phyloP scores from a whole-genome alignment of 306 rosid species.

The Vicia sativa region DNA sequence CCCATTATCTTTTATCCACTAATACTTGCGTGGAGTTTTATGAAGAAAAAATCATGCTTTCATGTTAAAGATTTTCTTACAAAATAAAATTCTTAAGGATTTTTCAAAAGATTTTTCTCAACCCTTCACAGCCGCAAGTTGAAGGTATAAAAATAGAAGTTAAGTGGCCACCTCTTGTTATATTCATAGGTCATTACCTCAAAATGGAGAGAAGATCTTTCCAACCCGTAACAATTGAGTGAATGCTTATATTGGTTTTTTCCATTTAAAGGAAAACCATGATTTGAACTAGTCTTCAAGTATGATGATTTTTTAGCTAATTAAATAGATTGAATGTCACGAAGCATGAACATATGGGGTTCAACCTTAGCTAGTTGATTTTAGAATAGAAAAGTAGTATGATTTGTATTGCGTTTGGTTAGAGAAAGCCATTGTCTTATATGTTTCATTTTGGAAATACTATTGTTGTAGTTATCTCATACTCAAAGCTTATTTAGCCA shows the following conservation, averaged over 20 bases:
- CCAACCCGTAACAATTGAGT: constrained; percentile 54
- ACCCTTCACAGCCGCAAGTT: constrained; percentile 41
- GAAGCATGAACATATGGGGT: background rate
- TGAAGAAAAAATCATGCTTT: background rate
- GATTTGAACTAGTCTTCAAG: constrained; percentile 21
- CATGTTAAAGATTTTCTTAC: background rate
- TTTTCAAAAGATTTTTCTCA: background rate
- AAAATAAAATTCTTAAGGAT: background rate
- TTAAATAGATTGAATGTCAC: constrained; percentile 13
- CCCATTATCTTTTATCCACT: too few relatives aligned
- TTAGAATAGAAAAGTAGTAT: constrained; percentile 25
- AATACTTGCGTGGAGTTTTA: too few relatives aligned
- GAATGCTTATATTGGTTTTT: constrained; percentile 52
- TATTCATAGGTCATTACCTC: constrained; percentile 38
- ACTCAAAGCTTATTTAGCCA: background rate
- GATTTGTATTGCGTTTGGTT: constrained; percentile 28
- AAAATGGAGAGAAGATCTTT: constrained; percentile 47
- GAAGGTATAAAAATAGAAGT: constrained; percentile 25
- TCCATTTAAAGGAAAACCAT: constrained; percentile 45
- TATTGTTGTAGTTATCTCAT: constrained; percentile 2
- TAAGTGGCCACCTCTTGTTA: constrained; percentile 34
- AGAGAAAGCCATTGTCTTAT: constrained; percentile 32
- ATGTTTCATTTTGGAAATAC: constrained; percentile 27
- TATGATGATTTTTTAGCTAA: constrained; percentile 24
- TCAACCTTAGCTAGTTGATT: constrained; percentile 14